Base-by-base conservation (phyloP, 257 asterid genomes). In the Nicotiana sylvestris region DNA sequence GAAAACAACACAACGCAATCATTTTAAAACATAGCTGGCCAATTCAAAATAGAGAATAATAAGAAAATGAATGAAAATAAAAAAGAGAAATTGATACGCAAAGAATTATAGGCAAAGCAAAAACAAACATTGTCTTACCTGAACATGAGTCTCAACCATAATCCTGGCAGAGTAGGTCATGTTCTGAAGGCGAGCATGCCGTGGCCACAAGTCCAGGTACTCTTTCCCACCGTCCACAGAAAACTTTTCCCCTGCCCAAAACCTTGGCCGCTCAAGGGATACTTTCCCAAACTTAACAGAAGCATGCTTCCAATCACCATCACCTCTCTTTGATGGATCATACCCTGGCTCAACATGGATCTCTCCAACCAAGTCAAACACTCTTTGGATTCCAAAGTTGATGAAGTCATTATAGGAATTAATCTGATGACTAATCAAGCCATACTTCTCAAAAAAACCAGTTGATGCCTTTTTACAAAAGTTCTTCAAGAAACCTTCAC, bases 131-230 rank as follows among this genome's bases (percentile, higher is more conserved):
- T 17, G 74, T 21, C 85, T 62, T 27, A 93, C 99, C 98, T 92
- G 85, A 74, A 96, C 82, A 85, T 72, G 89, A 81, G 92, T 82
- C 83, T 94, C 89, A 32, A 93, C 97, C 62, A 64, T 87, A 61
- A 96, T 93, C 89, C 86, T 92, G 49, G 98, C 83, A 9, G 99
- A 85, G 83, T 96, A 96, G 6, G 98, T 92, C 98, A 93, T 93
- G 85, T 93, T 92, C 86, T 92, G 98, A 72, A 96, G 97, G 82
- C 96, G 98, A 21, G 98, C 99, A 86, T 96, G 98, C 37, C 97
- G 83, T 18, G 99, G 99, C 55, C 74, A 84, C 91, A 94, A 82
- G 3, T 87, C 84, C 87, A 91, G 64, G 67, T 72, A 83, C 76
- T 85, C 91, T 57, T 88, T 85, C 18, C 88, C 91, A 27, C 93